Evolutionary conservation across 345 rosid genomes (phyloP), one percentile per base, ranked within the genome.

Genomic region (Mangifera indica): DNA sequence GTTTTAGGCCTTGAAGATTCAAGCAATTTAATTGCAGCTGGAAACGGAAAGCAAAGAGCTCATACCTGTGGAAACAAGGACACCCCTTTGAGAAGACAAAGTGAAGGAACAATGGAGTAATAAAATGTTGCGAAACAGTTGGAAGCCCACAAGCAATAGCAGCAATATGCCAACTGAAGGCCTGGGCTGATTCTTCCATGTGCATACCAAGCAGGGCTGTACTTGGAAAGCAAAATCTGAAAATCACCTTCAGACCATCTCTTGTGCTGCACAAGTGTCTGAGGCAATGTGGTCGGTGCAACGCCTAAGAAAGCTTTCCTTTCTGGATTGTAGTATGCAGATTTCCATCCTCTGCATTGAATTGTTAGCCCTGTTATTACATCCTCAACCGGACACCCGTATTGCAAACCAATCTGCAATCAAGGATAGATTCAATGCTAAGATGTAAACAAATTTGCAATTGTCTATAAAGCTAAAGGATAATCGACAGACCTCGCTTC

Each of bases 211-310:
- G 77, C 76, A 9, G 97, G 97, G 78, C 94, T 78, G 76, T 78
- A 81, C 60, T 81, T 81, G 1, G 89, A 88, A 0, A 88, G 71
- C 21, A 89, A 44, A 66, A 93, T 81, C 79, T 91, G 97, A 59
- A 91, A 71, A 54, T 86, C 82, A 12, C 97, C 98, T 64, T 86
- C 94, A 0, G 97, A 78, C 98, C 97, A 91, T 73, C 98, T 84
- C 81, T 85, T 86, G 53, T 83, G 88, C 74, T 91, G 96, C 72
- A 88, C 79, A 14, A 93, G 84, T n/a, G 77, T 58, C 81, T 91
- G 89, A 25, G 66, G 75, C 73, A 89, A 72, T 15, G 90, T 88
- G 18, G 76, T 79, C 1, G 97, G 86, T 0, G 80, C 87, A 22
- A 86, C 53, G 11, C 98, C 98, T 1, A 85, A 12, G 77, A 93